Base-by-base conservation (phyloP, 306 rosid species). In the Albizia julibrissin region DNA sequence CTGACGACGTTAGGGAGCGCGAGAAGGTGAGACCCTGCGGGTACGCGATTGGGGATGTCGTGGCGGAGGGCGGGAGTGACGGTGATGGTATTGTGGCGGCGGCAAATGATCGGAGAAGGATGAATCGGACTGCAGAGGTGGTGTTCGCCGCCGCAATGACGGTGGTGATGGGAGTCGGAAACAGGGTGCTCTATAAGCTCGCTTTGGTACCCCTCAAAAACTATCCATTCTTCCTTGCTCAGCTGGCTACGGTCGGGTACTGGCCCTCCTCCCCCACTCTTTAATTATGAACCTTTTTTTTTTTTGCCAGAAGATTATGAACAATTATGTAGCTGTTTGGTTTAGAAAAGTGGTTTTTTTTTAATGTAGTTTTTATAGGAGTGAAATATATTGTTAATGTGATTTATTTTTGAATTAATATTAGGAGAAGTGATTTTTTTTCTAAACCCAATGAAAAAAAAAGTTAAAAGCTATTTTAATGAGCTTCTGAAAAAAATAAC, bases 181-280 rank as follows among this genome's bases (percentile, higher is more conserved):
- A 94, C 76, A 85, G 98, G 49, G 98, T 94, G 70, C 31, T 92
- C 74, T 92, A 94, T 83, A 94, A 94, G 85, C 86, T 94, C 52
- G 98, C 98, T 56, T 87, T 94, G 91, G 93, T 94, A 80, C 98
- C 98, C 31, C 89, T 94, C 73, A 92, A 94, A 79, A 90, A 86
- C 3, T 94, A 94, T 70, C 98, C 98, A 12, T 94, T 94, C 89
- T 94, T 94, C 77, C 95, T 94, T 31, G 98, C 98, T 19, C 98
- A 94, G 91, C 89, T 94, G 76, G 94, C 98, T 37, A 92, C 98
- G 71, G 88, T 92, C 89, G 98, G 98, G 98, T 94, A 90, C 82
- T 72, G 22, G 1, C 31, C 11, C 5, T 40, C 43, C 22, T 18
- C 49, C 71, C 8, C 74, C 13, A n/a, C 47, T 42, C 26, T 56